A percentile compares a stretch with the other conserved stretches of the same genome.
These are phyloP conservation scores for Pleodorina starrii DNA, from an alignment of 139 green algal genomes.

Conservation along the genomic window DNA sequence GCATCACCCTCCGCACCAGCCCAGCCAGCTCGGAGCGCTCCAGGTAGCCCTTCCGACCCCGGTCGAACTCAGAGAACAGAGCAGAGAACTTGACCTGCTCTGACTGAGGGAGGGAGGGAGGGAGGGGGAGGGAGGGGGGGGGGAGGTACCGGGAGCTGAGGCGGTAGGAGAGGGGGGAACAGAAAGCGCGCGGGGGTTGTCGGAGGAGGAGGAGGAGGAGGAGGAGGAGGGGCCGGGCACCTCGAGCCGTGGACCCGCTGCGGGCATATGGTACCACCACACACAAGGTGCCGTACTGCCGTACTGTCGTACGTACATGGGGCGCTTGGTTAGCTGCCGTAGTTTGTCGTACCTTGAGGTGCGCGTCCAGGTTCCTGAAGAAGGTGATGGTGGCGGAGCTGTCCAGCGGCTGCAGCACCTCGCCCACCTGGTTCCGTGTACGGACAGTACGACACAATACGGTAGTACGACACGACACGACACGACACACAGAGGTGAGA, in stretches of 20 bases:
- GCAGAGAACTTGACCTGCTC: conserved; percentile 50
- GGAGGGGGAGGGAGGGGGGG: background rate
- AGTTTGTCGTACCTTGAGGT: conserved; percentile 47
- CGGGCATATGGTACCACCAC: too few relatives aligned
- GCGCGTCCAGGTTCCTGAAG: conserved; percentile 53
- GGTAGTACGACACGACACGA: too few relatives aligned
- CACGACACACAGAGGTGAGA: too few relatives aligned
- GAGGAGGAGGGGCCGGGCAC: too few relatives aligned
- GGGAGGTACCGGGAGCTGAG: background rate
- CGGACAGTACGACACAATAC: too few relatives aligned
- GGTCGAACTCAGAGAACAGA: conserved; percentile 58
- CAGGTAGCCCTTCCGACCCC: conserved; percentile 48
- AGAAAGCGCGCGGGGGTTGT: too few relatives aligned
- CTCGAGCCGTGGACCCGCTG: too few relatives aligned
- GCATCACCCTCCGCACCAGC: conserved; percentile 56
- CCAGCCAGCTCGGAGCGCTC: conserved; percentile 44
- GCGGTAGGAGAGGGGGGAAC: too few relatives aligned
- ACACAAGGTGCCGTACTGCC: too few relatives aligned
- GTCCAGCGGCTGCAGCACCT: conserved; percentile 40
- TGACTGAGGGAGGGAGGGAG: background rate
- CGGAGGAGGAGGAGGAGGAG: too few relatives aligned
- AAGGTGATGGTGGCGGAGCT: conserved; percentile 37
- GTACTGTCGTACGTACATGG: too few relatives aligned
- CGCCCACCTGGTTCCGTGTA: conserved; percentile 38
- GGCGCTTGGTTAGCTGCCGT: too few relatives aligned